A percentile compares a stretch with the other conserved stretches of the same genome.
phyloP scores from a whole-genome alignment of 2,329 filamentous ascomycete genomes.

The Penicillium oxalicum region DNA sequence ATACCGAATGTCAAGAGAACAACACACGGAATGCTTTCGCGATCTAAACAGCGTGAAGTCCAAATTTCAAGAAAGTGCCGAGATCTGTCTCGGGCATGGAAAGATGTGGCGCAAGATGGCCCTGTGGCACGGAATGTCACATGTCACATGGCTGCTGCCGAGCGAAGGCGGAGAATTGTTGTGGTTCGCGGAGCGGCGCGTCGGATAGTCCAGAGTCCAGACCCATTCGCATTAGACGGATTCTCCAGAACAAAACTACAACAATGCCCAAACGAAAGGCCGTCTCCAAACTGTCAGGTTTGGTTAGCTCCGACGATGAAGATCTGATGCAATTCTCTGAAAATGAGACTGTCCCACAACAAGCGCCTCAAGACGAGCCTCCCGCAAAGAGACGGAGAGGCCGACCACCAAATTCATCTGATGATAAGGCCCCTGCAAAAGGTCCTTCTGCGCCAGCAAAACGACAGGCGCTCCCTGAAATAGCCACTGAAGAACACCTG shows the following conservation, averaged over 20 bases:
- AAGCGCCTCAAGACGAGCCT: constrained; percentile 27
- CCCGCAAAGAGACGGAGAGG: constrained; percentile 35
- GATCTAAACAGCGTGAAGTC: background rate
- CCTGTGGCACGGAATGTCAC: constrained; percentile 18
- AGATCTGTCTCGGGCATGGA: constrained; percentile 17
- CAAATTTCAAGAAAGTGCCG: constrained; percentile 1
- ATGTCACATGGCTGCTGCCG: constrained; percentile 14
- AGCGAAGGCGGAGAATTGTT: constrained; percentile 21
- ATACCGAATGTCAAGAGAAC: no score
- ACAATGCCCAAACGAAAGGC: constrained; percentile 40
- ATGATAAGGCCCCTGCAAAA: constrained; percentile 42
- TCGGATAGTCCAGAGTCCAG: background rate
- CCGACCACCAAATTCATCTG: constrained; percentile 35
- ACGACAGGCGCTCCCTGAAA: constrained; percentile 18
- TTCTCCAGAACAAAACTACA: background rate
- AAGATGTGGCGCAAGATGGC: constrained; percentile 15
- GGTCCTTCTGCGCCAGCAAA: constrained; percentile 24
- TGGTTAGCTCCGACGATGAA: constrained; percentile 45
- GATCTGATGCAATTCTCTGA: constrained; percentile 32
- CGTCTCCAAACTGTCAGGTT: constrained; percentile 39
- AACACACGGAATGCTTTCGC: background rate
- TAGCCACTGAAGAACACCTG: constrained; percentile 10
- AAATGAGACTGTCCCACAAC: constrained; percentile 19
- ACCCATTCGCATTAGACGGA: background rate
- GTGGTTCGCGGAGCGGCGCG: constrained; percentile 8